Evolutionary conservation across 2,329 filamentous ascomycete genomes (phyloP).

Genomic region (Gnomoniopsis smithogilvyi): DNA sequence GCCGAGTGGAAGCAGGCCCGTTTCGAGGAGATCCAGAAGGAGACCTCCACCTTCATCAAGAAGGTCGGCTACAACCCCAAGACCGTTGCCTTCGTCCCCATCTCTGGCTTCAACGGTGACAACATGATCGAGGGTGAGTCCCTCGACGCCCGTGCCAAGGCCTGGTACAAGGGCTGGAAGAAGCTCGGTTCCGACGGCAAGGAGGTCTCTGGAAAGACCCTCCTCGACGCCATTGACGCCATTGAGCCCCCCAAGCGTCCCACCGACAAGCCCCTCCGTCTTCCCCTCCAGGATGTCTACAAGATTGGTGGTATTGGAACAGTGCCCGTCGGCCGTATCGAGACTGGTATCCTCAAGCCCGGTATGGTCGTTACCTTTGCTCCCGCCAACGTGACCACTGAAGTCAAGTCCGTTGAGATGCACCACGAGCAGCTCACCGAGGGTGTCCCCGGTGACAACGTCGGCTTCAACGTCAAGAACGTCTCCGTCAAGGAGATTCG

Average conservation of each 20-base stretch:
- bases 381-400: constrained; percentile 98
- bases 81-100: constrained; percentile 95
- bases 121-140: constrained; percentile 91
- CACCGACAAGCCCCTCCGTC: constrained; percentile 98
- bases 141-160: constrained; percentile 68
- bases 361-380: constrained; percentile 97
- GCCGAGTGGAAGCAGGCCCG: constrained; percentile 96
- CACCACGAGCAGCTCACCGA: constrained; percentile 98
- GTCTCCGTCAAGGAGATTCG: constrained; percentile 99
- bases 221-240: constrained; percentile 97
- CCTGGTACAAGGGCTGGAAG: constrained; percentile 99
- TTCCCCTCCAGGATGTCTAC: constrained; percentile 99
- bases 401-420: constrained; percentile 99
- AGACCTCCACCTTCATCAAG: constrained; percentile 99
- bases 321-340: constrained; percentile 99
- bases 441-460: constrained; percentile 99
- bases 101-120: constrained; percentile 99
- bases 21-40: constrained; percentile 99
- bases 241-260: constrained; percentile 92
- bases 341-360: constrained; percentile 95
- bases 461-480: constrained; percentile 99
- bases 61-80: constrained; percentile 99
- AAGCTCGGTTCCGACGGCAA: constrained; percentile 84
- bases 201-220: constrained; percentile 91
- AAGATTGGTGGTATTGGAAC: constrained; percentile 99